Base-by-base conservation (phyloP, 2,329 filamentous ascomycete species). In the Xylariaceae sp. region DNA sequence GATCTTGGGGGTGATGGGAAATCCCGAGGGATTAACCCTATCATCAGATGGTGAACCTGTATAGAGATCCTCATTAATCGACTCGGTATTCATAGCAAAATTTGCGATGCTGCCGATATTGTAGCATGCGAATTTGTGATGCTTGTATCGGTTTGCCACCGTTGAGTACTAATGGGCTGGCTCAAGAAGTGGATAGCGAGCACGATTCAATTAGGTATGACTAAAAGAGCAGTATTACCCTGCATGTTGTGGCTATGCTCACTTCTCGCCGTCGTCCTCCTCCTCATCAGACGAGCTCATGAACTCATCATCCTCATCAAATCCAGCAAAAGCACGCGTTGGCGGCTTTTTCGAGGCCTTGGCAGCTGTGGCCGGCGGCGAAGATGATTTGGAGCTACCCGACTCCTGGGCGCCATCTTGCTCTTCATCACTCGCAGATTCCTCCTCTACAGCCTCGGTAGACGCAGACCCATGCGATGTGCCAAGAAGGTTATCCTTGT, bases 251-350 rank as follows among this genome's bases (percentile, higher is more conserved):
- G n/a, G n/a, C n/a, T n/a, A n/a, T n/a, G n/a, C n/a, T n/a, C 40
- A 53, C 21, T 52, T 52, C 21, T 35, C 27, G 6, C 43, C 23
- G 12, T 49, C 46, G 7, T 69, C 64, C 5, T 71, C 68, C 11
- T 77, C 75, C 25, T 83, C 81, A n/a, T 83, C 78, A 41, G 79
- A 77, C 8, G 78, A 82, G 56, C 81, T 85, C 77, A 85, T 81
- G 52, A 84, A 85, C 57, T 87, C 83, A 37, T 90, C 85, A 43
- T 88, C 84, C 25, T 91, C 85, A 50, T 90, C 86, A 67, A 90
- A 92, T 0, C 86, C 86, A 56, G 84, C 86, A 59, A 90, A 88
- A 0, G 75, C 52, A 50, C 64, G 58, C 57, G 70, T 16, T 62
- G 62, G 53, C 48, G 62, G 62, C 47, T 68, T 74, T 50, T 58